Evolutionary conservation across 2,329 filamentous ascomycete genomes (phyloP).

Genomic region (Beauveria rudraprayagi): DNA sequence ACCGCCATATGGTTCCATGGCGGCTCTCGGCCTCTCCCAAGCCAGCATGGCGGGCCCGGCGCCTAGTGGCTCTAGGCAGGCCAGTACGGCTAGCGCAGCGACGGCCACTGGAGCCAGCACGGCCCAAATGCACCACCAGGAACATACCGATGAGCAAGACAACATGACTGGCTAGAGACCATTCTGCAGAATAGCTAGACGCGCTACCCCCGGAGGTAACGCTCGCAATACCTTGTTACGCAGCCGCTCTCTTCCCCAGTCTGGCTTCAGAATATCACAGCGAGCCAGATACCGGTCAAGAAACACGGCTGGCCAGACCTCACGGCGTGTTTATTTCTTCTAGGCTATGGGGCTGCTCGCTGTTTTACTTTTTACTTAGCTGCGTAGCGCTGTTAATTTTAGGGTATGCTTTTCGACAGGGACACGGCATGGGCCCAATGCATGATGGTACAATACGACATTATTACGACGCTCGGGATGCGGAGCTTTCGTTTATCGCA

Average conservation of each 20-base stretch:
- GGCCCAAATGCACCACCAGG: conserved; percentile 26
- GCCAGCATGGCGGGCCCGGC: conserved; percentile 25
- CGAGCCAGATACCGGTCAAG: too few species aligned
- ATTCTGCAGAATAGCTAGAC: not conserved
- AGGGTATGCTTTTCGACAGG: not conserved
- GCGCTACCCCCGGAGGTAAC: not conserved
- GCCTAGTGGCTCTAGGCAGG: conserved; percentile 16
- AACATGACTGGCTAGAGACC: conserved; percentile 1
- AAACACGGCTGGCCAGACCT: not conserved
- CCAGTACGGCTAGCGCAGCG: conserved; percentile 19
- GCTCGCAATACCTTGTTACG: not conserved
- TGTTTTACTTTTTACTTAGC: not conserved
- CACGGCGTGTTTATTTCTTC: too few species aligned
- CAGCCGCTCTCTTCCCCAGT: not conserved
- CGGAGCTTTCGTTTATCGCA: conserved; percentile 1
- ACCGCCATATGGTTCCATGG: conserved; percentile 16
- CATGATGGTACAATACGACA: not conserved
- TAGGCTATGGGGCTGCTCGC: not conserved
- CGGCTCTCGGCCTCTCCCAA: conserved; percentile 16
- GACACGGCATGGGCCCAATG: not conserved
- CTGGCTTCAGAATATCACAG: not conserved
- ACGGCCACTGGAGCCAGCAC: conserved; percentile 27
- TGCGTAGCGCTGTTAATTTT: not conserved
- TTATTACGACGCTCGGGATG: conserved; percentile 1
- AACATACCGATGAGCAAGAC: conserved; percentile 15